Percentiles rank a stretch among this genome's conserved stretches.
Evolutionary conservation across 352 stramenopile genomes (phyloP).

Genomic region (Phytophthora litchii): DNA sequence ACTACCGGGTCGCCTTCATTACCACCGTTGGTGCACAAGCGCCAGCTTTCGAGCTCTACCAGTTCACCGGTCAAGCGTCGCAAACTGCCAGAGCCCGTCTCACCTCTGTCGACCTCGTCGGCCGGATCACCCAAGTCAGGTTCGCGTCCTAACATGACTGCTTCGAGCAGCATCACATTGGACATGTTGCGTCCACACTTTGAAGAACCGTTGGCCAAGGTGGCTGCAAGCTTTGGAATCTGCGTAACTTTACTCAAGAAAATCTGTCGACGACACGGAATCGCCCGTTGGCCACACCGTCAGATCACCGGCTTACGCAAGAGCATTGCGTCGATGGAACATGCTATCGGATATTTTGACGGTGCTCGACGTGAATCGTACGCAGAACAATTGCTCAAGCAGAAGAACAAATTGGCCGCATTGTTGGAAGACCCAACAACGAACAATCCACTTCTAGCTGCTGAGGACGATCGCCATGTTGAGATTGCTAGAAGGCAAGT

Average conservation of each 20-base stretch:
- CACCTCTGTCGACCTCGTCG: constrained; percentile 19
- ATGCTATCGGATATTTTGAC: constrained; percentile 82
- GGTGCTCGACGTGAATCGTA: constrained; percentile 70
- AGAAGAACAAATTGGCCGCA: constrained; percentile 73
- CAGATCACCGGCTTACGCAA: constrained; percentile 89
- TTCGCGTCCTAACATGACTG: constrained; percentile 67
- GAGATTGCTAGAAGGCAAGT: constrained; percentile 7
- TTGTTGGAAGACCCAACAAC: constrained; percentile 70
- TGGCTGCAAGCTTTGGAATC: constrained; percentile 79
- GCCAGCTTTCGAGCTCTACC: constrained; percentile 2
- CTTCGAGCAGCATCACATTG: constrained; percentile 81
- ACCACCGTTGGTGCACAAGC: constrained; percentile 29
- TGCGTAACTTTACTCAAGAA: constrained; percentile 89
- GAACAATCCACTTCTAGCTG: constrained; percentile 44
- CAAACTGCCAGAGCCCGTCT: constrained; percentile 31
- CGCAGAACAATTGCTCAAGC: constrained; percentile 72
- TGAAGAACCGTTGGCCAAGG: constrained; percentile 81
- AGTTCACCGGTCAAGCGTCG: constrained; percentile 29
- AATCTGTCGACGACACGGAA: constrained; percentile 81
- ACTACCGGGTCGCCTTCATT: constrained; percentile 7
- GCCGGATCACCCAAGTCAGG: constrained; percentile 30
- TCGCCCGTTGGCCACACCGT: constrained; percentile 83
- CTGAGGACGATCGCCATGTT: constrained; percentile 33
- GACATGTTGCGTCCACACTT: constrained; percentile 85
- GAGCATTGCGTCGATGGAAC: constrained; percentile 87